Percentiles rank a stretch among this genome's conserved stretches.
phyloP scores from a whole-genome alignment of 495 filamentous ascomycete species.

The Aspergillus funiculosus region DNA sequence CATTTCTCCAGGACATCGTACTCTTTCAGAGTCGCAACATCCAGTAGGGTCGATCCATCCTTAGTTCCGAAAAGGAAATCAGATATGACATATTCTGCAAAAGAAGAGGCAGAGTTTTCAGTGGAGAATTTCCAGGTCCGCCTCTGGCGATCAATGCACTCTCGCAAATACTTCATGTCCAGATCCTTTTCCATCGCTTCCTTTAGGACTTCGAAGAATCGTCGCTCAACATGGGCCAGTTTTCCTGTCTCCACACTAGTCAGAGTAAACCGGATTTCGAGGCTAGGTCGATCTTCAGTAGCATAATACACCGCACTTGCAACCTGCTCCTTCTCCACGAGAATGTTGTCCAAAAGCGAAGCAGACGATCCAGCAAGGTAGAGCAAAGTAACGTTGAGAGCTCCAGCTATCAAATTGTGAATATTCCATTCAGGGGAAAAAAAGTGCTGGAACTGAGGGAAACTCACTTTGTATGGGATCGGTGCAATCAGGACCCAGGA shows the following conservation, averaged over 20 bases:
- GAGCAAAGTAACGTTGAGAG: slow-evolving; percentile 67
- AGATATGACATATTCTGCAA: slow-evolving; percentile 73
- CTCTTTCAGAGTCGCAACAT: slow-evolving; percentile 60
- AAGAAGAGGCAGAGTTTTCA: slow-evolving; percentile 68
- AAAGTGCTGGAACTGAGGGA: neutral
- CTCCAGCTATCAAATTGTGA: slow-evolving; percentile 45
- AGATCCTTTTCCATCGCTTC: slow-evolving; percentile 73
- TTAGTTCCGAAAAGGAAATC: slow-evolving; percentile 88
- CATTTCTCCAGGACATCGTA: slow-evolving; percentile 75
- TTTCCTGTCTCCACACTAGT: slow-evolving; percentile 82
- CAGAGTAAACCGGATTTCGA: slow-evolving; percentile 74
- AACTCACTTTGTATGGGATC: slow-evolving; percentile 51
- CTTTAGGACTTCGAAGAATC: slow-evolving; percentile 76
- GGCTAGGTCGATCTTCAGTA: slow-evolving; percentile 71
- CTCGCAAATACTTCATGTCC: slow-evolving; percentile 81
- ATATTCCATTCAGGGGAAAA: slow-evolving; percentile 2
- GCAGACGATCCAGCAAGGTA: slow-evolving; percentile 92
- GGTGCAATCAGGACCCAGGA: slow-evolving; percentile 75
- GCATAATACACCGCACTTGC: slow-evolving; percentile 74
- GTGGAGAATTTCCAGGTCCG: slow-evolving; percentile 73
- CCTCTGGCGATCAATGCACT: slow-evolving; percentile 73
- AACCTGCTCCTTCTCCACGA: slow-evolving; percentile 91
- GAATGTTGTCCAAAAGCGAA: slow-evolving; percentile 79
- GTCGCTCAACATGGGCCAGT: slow-evolving; percentile 73
- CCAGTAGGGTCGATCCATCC: slow-evolving; percentile 71